Evolutionary conservation across 257 asterid genomes (phyloP), one percentile per base, ranked within the genome.

Genomic region (Solanum chilense): DNA sequence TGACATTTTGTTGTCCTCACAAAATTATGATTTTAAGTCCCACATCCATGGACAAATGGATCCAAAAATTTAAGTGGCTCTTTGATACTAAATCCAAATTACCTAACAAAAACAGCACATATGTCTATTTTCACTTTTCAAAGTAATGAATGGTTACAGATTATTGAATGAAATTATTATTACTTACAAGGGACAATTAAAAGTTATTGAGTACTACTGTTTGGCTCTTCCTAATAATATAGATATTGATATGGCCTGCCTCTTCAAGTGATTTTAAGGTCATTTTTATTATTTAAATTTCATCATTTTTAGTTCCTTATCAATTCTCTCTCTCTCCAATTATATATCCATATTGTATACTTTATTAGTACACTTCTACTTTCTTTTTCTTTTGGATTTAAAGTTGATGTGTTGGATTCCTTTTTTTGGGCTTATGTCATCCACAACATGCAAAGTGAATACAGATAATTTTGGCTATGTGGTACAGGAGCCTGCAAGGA

Each of bases 201-300:
- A 16, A 80, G 68, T 29, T 47, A 29, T 60, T 39, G 44, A 68
- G 81, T 80, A 71, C 14, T 71, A 33, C 78, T 71, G 20, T 85
- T 85, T 82, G 91, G 83, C 89, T 29, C 76, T 52, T 44, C 25
- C 47, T 86, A 35, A 25, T n/a, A 74, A 37, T 42, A 86, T 33
- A 37, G 27, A 31, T 41, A 86, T 37, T 15, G 29, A 71, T 85
- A 84, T 62, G 16, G 29, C 85, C n/a, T 85, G 93, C n/a, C 94
- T 71, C 92, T 89, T 92, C 86, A 87, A 80, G 71, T 27, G 83
- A 25, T 58, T 88, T 88, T 74, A 84, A 86, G 90, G 93, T 90
- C 94, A 86, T 25, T 18, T 56, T 84, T 84, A 60, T 62, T 41
- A 83, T 83, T 60, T 60, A 64, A 25, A 58, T 16, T 62, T 60